Evolutionary conservation across 2,329 filamentous ascomycete species (phyloP).

Genomic region (Neofusicoccum kwambonambiense): DNA sequence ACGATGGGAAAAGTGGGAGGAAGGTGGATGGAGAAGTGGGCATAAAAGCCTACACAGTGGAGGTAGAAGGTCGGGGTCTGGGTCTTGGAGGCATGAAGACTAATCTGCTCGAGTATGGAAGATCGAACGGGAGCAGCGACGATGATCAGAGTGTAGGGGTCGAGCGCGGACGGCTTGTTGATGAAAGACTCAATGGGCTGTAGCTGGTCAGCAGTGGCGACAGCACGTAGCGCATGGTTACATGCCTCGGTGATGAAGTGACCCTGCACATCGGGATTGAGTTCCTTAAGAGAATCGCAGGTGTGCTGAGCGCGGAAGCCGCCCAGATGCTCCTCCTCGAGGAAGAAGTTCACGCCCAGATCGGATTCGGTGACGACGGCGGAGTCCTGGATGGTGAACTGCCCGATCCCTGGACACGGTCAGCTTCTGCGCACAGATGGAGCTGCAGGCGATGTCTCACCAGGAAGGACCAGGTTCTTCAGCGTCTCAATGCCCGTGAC

Average conservation of each 20-base stretch:
- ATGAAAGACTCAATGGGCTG: constrained; percentile 48
- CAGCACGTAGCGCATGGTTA: background rate
- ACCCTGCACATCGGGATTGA: constrained; percentile 90
- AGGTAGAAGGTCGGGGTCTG: constrained; percentile 76
- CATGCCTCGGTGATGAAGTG: constrained; percentile 61
- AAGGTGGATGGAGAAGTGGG: constrained; percentile 77
- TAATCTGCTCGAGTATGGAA: constrained; percentile 51
- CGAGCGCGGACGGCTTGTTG: constrained; percentile 38
- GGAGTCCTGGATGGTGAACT: constrained; percentile 87
- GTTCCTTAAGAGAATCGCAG: constrained; percentile 73
- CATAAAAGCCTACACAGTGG: constrained; percentile 90
- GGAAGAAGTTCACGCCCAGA: constrained; percentile 94
- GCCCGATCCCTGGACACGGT: constrained; percentile 65
- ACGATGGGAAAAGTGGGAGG: constrained; percentile 85
- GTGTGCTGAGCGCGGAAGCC: constrained; percentile 76
- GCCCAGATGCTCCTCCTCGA: constrained; percentile 76
- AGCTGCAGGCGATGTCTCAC: constrained; percentile 39
- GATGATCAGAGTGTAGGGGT: constrained; percentile 60
- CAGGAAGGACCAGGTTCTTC: constrained; percentile 95
- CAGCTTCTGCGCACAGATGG: background rate
- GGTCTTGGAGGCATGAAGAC: constrained; percentile 52
- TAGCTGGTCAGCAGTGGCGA: constrained; percentile 20
- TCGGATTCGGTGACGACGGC: constrained; percentile 75
- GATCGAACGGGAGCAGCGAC: constrained; percentile 59
- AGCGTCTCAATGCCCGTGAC: constrained; percentile 86